Evolutionary conservation across 768 basidiomycete genomes (phyloP).

Genomic region (Mycena floridula): DNA sequence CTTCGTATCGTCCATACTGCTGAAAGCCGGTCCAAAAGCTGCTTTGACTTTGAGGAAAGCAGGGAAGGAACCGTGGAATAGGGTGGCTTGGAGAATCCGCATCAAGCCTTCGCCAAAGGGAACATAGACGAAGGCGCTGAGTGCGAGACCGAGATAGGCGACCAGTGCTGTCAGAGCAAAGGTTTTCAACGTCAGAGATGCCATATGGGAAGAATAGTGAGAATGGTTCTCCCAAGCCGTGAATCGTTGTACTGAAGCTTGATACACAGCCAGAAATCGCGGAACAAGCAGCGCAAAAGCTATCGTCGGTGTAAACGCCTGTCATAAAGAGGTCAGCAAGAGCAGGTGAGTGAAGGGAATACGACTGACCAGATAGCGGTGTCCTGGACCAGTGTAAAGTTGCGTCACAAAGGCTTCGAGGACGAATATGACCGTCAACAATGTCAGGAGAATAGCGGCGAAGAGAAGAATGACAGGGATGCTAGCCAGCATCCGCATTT

Average conservation of each 20-base stretch:
- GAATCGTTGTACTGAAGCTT: slow-evolving; percentile 56
- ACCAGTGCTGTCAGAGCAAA: slow-evolving; percentile 87
- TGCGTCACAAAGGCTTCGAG: slow-evolving; percentile 88
- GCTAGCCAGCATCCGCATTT: slow-evolving; percentile 60
- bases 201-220: slow-evolving; percentile 68
- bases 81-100: slow-evolving; percentile 41
- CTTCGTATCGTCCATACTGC: slow-evolving; percentile 8
- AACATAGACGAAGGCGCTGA: slow-evolving; percentile 94
- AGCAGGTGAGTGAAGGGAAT: not conserved
- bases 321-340: slow-evolving; percentile 1
- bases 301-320: slow-evolving; percentile 81
- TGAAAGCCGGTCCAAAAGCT: slow-evolving; percentile 5
- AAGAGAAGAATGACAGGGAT: slow-evolving; percentile 72
- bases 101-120: slow-evolving; percentile 88
- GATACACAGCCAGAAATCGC: slow-evolving; percentile 68
- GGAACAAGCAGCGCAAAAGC: slow-evolving; percentile 81
- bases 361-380: slow-evolving; percentile 63
- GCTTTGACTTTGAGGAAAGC: slow-evolving; percentile 12
- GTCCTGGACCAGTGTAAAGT: slow-evolving; percentile 84
- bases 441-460: slow-evolving; percentile 55
- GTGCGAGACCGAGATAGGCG: slow-evolving; percentile 84
- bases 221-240: slow-evolving; percentile 92
- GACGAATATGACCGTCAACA: slow-evolving; percentile 79
- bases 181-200: slow-evolving; percentile 83
- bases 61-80: slow-evolving; percentile 25